Base-by-base conservation (phyloP, 75 land plant species). In the Cunninghamia lanceolata region DNA sequence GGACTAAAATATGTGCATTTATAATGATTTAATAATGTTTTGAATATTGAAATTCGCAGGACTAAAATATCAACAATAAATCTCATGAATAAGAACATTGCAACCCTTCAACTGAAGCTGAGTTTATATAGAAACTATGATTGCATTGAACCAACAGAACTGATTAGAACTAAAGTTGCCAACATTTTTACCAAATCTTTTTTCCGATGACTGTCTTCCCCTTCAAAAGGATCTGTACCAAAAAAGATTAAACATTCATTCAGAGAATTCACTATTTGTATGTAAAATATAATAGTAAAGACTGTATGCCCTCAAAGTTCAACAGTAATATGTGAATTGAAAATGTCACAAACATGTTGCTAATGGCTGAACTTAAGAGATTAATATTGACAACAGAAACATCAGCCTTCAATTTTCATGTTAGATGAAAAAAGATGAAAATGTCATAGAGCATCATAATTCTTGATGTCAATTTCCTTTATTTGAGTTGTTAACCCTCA, bases 191-290 rank as follows among this genome's bases (percentile, higher is more conserved):
- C 93, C 89, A 86, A 30, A n/a, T 86, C 86, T 66, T 84, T 86
- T 86, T 63, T 54, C 83, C 85, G 82, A 87, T 75, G 56, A 83
- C 43, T 81, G 30, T 82, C 77, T 59, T 66, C 86, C 78, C 75
- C 89, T 76, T 90, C 87, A 88, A 88, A 92, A 47, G 90, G 88
- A 42, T 84, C 93, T 92, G 87, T 38, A 50, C 66, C 80, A 79
- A 71, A 35, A 85, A 15, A 28, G 5, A 50, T 50, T 50, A 63
- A 38, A 13, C 34, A 28, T 36, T 17, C 78, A 5, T 21, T 63
- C 68, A 7, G 28, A 63, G 68, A 8, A 71, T 32, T 13, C 36
- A 71, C 75, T 71, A 71, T 32, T 71, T 71, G 3, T 71, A 71
- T 71, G 32, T 71, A 32, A 14, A 11, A 34, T 71, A 71, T 71